Evolutionary conservation across 208 protist genomes (phyloP), one percentile per base, ranked within the genome.

Genomic region (Leishmania turanica): DNA sequence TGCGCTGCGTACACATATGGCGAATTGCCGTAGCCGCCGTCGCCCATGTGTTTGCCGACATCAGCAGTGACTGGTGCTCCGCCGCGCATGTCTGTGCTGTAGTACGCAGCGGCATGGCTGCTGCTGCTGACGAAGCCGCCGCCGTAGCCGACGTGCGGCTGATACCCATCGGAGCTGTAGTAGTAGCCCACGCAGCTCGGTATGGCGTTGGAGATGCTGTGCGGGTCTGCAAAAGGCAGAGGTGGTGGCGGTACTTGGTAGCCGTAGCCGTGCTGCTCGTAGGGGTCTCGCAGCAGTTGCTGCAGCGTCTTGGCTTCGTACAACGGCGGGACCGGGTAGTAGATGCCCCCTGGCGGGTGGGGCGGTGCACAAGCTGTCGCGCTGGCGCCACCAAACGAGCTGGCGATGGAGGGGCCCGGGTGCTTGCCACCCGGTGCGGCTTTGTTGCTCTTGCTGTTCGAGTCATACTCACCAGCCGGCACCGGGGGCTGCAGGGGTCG

Each of bases 281-380:
- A 56, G 37, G 54, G 24, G 53, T 40, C 54, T 19, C 62, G 80
- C 17, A 47, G 64, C 58, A 65, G 62, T 21, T 64, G 71, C 49
- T 42, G 56, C 37, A 68, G 60, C 1, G 80, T 27, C 42, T 79
- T 75, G n/a, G 66, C 74, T 42, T 75, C 65, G 66, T 79, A 83
- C 9, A 53, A 72, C 27, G 80, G 80, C 53, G 37, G 74, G 34
- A 11, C 31, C 3, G 53, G 19, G 31, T 79, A 66, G 37, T 1
- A n/a, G 31, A 47, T 72, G 66, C 75, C 79, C 27, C 34, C 53
- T 11, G 74, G 74, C 19, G 65, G 40, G 49, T 47, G 34, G 15
- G 11, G 34, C 49, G 34, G 15, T 13, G 76, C n/a, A n/a, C 31
- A 6, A 51, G 47, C 65, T 72, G 64, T 27, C 21, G 7, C 42